Evolutionary conservation across 31 red algal genomes (phyloP), one percentile per base, ranked within the genome.

Genomic region (Endocladia muricata): DNA sequence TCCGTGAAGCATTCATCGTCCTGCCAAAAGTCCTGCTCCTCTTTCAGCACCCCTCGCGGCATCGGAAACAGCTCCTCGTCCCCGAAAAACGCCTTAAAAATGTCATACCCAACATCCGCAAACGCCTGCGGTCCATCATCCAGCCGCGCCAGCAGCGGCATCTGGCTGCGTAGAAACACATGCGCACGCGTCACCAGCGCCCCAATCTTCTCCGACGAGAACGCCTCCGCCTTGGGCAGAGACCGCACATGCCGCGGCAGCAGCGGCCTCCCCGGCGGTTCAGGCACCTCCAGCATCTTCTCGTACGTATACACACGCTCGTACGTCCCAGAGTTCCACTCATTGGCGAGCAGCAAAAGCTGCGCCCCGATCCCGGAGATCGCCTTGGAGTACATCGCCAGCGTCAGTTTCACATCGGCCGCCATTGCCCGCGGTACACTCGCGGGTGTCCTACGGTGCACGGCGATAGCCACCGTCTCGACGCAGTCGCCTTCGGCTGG

Each of bases 1-100:
- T 73, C 60, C 32, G 71, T 31, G 51, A 85, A 85, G 37, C 35
- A 37, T 58, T 37, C 70, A 59, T 85, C 82, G 28, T 75, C 36
- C 37, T 22, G 21, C 82, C 82, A 85, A 58, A 68, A 69, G 25
- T 61, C 39, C n/a, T 40, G 33, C 7, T 85, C 70, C 32, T 35
- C 40, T 3, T 17, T 56, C 21, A 85, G 68, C 17, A 85, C 68
- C 29, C 61, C 61, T 7, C 71, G n/a, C 22, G 82, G 82, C 70
- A 85, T 75, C 4, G 82, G 71, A 31, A 85, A 85, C 39, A 85
- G 62, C 22, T 85, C 71, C 43, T 49, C 47, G 15, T 75, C 57
- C n/a, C 62, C 82, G 44, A 76, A 85, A 48, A 85, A 85, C 4
- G 70, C 82, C 36, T 66, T 66, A 47, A 85, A 85, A 26, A 73